phyloP scores from a whole-genome alignment of 768 basidiomycete genomes.

The Gelatoporia subvermispora region DNA sequence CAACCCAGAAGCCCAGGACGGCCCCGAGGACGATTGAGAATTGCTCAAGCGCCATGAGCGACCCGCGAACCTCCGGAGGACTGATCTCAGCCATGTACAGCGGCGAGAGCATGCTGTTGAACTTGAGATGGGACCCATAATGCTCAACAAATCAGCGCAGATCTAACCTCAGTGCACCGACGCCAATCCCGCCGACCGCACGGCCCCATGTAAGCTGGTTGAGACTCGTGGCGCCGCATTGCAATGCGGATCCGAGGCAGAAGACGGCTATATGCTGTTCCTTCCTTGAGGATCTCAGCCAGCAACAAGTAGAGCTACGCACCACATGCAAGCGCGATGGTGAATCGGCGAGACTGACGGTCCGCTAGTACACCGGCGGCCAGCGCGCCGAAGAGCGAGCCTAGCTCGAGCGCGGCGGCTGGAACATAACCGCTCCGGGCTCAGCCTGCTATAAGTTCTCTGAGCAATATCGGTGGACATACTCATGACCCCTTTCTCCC shows the following conservation, averaged over 20 bases:
- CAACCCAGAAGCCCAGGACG: conserved; percentile 80
- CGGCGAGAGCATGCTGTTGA: conserved; percentile 65
- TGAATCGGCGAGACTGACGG: conserved; percentile 56
- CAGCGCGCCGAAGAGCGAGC: conserved; percentile 74
- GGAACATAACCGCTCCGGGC: neutral
- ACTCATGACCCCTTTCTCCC: conserved; percentile 80
- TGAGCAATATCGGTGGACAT: conserved; percentile 18
- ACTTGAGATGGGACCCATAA: neutral
- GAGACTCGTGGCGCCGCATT: conserved; percentile 55
- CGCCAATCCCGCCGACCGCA: conserved; percentile 72
- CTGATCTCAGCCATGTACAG: conserved; percentile 85
- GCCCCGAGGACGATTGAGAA: conserved; percentile 78
- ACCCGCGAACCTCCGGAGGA: conserved; percentile 74
- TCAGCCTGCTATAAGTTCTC: neutral
- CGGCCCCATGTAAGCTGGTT: conserved; percentile 62
- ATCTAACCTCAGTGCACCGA: conserved; percentile 51
- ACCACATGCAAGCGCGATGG: conserved; percentile 70
- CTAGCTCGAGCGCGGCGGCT: conserved; percentile 79
- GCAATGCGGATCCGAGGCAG: conserved; percentile 66
- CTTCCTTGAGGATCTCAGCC: neutral
- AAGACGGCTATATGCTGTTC: conserved; percentile 47
- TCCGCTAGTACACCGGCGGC: conserved; percentile 65
- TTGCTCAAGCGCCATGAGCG: conserved; percentile 75
- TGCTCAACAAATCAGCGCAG: neutral
- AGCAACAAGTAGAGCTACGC: conserved; percentile 17